Evolutionary conservation across 2,329 filamentous ascomycete species (phyloP).

Genomic region (Talaromyces sp.): DNA sequence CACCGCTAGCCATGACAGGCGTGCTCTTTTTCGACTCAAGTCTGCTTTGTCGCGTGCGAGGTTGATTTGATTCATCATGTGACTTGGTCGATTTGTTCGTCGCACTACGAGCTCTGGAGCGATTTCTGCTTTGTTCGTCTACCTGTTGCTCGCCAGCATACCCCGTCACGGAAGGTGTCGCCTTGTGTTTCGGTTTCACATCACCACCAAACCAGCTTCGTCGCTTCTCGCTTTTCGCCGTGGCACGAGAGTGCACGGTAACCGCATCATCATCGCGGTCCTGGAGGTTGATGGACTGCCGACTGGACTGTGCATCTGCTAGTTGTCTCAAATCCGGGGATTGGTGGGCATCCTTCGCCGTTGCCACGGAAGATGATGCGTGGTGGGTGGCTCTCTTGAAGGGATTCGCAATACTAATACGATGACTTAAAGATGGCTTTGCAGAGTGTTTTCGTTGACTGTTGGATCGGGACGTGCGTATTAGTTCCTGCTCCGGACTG

Average conservation of each 20-base stretch:
- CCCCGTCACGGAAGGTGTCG: constrained; percentile 2
- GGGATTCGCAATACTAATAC: constrained; percentile 43
- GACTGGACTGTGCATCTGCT: constrained; percentile 25
- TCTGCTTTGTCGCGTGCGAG: constrained; percentile 19
- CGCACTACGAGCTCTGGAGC: constrained; percentile 17
- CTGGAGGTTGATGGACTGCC: constrained; percentile 17
- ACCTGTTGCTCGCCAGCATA: neutral
- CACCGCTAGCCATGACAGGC: constrained; percentile 9
- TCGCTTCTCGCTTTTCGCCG: constrained; percentile 35
- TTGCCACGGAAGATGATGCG: constrained; percentile 35
- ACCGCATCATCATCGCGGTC: constrained; percentile 33
- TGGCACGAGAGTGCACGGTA: constrained; percentile 37
- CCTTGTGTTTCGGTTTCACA: constrained; percentile 29
- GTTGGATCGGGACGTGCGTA: constrained; percentile 30
- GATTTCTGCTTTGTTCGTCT: constrained; percentile 24
- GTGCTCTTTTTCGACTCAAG: constrained; percentile 19
- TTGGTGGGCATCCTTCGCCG: constrained; percentile 25
- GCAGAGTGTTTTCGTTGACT: constrained; percentile 30
- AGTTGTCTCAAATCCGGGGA: constrained; percentile 21
- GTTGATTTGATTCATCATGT: constrained; percentile 1
- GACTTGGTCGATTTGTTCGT: constrained; percentile 17
- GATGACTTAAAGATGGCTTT: constrained; percentile 38
- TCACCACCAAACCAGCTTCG: constrained; percentile 41
- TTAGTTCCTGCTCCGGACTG: constrained; percentile 37
- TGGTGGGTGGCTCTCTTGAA: constrained; percentile 41